These are phyloP conservation scores for Schwanniomyces occidentalis DNA, from an alignment of 805 yeast genomes.

Conservation along the genomic window DNA sequence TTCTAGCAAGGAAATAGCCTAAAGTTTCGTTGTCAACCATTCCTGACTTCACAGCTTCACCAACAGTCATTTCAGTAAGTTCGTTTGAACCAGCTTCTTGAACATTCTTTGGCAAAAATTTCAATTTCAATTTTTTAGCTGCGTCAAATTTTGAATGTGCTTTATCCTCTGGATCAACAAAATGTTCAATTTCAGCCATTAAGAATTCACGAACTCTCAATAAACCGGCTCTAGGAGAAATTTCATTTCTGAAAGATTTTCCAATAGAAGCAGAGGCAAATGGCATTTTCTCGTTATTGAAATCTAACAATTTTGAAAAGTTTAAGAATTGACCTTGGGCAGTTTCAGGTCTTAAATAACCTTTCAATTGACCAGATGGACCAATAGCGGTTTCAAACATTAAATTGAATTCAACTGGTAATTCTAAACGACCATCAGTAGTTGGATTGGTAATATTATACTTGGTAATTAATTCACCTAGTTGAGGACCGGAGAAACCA, in stretches of 20 bases:
- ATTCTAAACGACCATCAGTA: slow-evolving; percentile 80
- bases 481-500: slow-evolving; percentile 88
- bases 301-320: slow-evolving; percentile 89
- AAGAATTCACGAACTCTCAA: slow-evolving; percentile 97
- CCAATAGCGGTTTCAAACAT: slow-evolving; percentile 99
- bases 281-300: slow-evolving; percentile 95
- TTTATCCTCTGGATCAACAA: slow-evolving; percentile 90
- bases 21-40: slow-evolving; percentile 96
- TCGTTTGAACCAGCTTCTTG: slow-evolving; percentile 85
- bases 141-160: slow-evolving; percentile 76
- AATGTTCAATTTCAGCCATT: slow-evolving; percentile 99
- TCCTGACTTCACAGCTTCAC: slow-evolving; percentile 85
- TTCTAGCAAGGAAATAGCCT: slow-evolving; percentile 96
- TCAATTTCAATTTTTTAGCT: slow-evolving; percentile 69
- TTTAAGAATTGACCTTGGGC: slow-evolving; percentile 99
- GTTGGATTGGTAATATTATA: slow-evolving; percentile 89
- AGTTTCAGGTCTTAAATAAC: slow-evolving; percentile 96
- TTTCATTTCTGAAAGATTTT: slow-evolving; percentile 97
- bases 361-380: slow-evolving; percentile 95
- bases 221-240: slow-evolving; percentile 96
- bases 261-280: slow-evolving; percentile 99
- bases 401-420: slow-evolving; percentile 92
- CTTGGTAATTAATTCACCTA: slow-evolving; percentile 84
- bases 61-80: slow-evolving; percentile 65
- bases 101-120: slow-evolving; percentile 80